Evolutionary conservation across 495 filamentous ascomycete species (phyloP).

Genomic region (Aspergillus sclerotioniger): DNA sequence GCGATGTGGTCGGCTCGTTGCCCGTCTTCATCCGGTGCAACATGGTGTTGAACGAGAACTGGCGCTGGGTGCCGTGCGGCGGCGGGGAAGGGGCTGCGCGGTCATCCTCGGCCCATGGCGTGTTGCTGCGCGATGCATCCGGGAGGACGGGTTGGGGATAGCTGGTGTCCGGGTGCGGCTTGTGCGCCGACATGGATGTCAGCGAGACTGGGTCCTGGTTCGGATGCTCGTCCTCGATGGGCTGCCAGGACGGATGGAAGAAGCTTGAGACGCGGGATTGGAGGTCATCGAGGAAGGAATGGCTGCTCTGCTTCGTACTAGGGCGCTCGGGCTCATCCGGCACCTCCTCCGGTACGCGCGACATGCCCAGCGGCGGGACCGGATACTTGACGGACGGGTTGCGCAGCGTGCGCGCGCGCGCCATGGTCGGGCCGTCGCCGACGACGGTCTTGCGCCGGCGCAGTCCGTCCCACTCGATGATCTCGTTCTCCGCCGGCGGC

Average conservation of each 20-base stretch:
- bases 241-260: slow-evolving; percentile 34
- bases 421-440: slow-evolving; percentile 44
- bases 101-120: slow-evolving; percentile 37
- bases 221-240: slow-evolving; percentile 32
- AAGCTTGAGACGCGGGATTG: slow-evolving; percentile 47
- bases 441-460: slow-evolving; percentile 75
- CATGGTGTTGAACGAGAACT: slow-evolving; percentile 89
- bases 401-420: slow-evolving; percentile 22
- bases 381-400: slow-evolving; percentile 40
- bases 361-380: slow-evolving; percentile 69
- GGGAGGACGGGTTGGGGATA: slow-evolving; percentile 37
- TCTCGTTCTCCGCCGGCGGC: slow-evolving; percentile 71
- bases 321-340: slow-evolving; percentile 35
- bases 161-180: slow-evolving; percentile 46
- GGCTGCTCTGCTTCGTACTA: slow-evolving; percentile 30
- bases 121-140: slow-evolving; percentile 4
- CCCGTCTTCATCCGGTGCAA: slow-evolving; percentile 51
- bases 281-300: slow-evolving; percentile 57
- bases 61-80: slow-evolving; percentile 51
- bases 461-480: slow-evolving; percentile 92
- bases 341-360: slow-evolving; percentile 66
- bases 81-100: slow-evolving; percentile 16
- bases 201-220: slow-evolving; percentile 28
- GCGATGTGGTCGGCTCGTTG: slow-evolving; percentile 30
- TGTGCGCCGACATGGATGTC: slow-evolving; percentile 8